These are phyloP conservation scores for Backusella liffmaniae DNA, from an alignment of 192 early-diverging fungal genomes.

Conservation along the genomic window DNA sequence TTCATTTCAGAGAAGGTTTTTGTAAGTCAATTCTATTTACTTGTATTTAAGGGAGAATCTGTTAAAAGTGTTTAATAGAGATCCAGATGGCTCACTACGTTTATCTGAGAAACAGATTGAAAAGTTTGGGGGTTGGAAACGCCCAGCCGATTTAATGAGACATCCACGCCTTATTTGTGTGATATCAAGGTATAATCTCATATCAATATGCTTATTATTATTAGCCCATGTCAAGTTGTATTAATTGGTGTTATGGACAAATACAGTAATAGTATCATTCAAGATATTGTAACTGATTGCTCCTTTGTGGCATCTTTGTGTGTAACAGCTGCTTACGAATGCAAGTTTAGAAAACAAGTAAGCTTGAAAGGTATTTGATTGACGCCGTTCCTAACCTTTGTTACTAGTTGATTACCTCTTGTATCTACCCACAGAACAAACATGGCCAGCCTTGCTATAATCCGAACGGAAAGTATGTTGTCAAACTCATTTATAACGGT, in stretches of 20 bases:
- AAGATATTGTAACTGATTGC: constrained; percentile 94
- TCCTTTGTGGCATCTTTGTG: constrained; percentile 93
- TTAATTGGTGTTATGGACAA: neutral
- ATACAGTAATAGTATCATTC: constrained; percentile 58
- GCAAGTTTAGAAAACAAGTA: constrained; percentile 69
- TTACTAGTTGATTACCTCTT: constrained; percentile 71
- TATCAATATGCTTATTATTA: neutral
- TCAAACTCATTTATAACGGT: constrained; percentile 86
- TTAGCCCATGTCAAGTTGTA: neutral
- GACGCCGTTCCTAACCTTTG: neutral
- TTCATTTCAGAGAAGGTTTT: constrained; percentile 47
- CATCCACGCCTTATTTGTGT: constrained; percentile 66
- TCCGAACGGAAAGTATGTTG: constrained; percentile 85
- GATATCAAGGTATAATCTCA: constrained; percentile 46
- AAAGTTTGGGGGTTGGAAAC: constrained; percentile 79
- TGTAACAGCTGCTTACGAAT: constrained; percentile 80
- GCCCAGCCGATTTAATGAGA: constrained; percentile 71
- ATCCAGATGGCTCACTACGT: constrained; percentile 74
- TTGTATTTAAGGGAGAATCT: constrained; percentile 21
- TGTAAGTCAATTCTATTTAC: constrained; percentile 32
- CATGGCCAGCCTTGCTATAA: constrained; percentile 76
- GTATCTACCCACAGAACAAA: constrained; percentile 83
- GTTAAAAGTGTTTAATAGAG: constrained; percentile 40
- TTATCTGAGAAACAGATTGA: constrained; percentile 74
- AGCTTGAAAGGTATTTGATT: neutral